phyloP scores from a whole-genome alignment of 495 filamentous ascomycete species.

The Neurospora sp. region DNA sequence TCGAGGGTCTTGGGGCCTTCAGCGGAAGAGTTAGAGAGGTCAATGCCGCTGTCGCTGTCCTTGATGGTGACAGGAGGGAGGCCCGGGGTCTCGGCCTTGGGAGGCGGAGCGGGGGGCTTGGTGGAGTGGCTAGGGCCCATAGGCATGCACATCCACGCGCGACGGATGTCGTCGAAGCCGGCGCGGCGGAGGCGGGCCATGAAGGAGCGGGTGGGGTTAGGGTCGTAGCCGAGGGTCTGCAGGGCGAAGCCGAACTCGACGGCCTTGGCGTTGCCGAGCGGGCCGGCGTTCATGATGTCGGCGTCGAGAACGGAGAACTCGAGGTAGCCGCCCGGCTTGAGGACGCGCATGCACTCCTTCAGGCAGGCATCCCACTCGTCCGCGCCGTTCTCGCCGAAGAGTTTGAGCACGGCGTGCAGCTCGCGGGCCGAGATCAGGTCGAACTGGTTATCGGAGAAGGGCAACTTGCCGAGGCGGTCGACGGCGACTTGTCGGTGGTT shows the following conservation, averaged over 20 bases:
- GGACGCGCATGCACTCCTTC: conserved; percentile 73
- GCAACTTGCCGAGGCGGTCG: conserved; percentile 62
- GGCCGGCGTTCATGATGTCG: conserved; percentile 74
- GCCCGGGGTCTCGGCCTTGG: not conserved
- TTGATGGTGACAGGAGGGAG: not conserved
- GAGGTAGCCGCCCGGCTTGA: conserved; percentile 87
- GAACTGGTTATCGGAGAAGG: conserved; percentile 82
- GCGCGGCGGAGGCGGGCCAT: conserved; percentile 59
- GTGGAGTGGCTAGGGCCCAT: conserved; percentile 56
- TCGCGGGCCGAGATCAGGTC: conserved; percentile 89
- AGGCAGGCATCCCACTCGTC: conserved; percentile 89
- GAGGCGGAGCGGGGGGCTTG: conserved; percentile 21
- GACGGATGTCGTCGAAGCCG: conserved; percentile 69
- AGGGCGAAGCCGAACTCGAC: conserved; percentile 87
- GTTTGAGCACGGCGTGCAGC: conserved; percentile 70
- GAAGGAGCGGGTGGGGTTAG: conserved; percentile 68
- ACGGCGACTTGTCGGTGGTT: conserved; percentile 82
- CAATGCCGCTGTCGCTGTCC: conserved; percentile 20
- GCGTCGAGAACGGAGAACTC: conserved; percentile 86
- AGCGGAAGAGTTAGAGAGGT: conserved; percentile 17
- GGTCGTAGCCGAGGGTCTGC: conserved; percentile 78
- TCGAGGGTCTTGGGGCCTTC: conserved; percentile 33
- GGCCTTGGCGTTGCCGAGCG: conserved; percentile 63
- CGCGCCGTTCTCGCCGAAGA: conserved; percentile 44
- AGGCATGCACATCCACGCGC: conserved; percentile 83